Conservation (phyloP, 257 asterid species). For the Anisodus tanguticus region DNA sequence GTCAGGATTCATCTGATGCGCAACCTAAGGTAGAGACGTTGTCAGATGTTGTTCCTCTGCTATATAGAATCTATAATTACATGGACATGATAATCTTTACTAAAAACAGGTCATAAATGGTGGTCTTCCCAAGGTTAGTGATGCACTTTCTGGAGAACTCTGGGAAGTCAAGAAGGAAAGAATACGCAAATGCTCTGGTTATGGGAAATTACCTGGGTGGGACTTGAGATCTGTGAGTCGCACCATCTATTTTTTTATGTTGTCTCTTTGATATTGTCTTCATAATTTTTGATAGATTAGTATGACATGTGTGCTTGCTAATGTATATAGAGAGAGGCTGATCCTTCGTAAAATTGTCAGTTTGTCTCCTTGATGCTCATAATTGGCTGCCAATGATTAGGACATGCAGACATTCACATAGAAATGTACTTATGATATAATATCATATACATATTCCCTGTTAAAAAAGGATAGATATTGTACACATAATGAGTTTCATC, state of each 20-base stretch:
- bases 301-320: background rate
- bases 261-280: constrained; percentile 13
- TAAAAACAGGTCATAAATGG: constrained; percentile 74
- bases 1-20: constrained; percentile 96
- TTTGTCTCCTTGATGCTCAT: background rate
- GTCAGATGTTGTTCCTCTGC: constrained; percentile 31
- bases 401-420: constrained; percentile 15
- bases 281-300: constrained; percentile 8
- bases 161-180: constrained; percentile 98
- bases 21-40: constrained; percentile 65
- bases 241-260: constrained; percentile 26
- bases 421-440: background rate
- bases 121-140: constrained; percentile 75
- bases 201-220: constrained; percentile 93
- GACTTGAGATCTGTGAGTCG: constrained; percentile 96
- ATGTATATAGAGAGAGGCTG: constrained; percentile 1
- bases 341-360: constrained; percentile 1
- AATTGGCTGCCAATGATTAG: constrained; percentile 12
- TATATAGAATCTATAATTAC: constrained; percentile 36
- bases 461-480: background rate
- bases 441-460: background rate
- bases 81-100: constrained; percentile 29
- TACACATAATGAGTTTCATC: background rate
- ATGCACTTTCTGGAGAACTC: constrained; percentile 96
- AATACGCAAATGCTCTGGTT: constrained; percentile 79